A percentile compares a stretch with the other conserved stretches of the same genome.
phyloP scores from a whole-genome alignment of 2,329 filamentous ascomycete genomes.

The Waltergamsia citrina region DNA sequence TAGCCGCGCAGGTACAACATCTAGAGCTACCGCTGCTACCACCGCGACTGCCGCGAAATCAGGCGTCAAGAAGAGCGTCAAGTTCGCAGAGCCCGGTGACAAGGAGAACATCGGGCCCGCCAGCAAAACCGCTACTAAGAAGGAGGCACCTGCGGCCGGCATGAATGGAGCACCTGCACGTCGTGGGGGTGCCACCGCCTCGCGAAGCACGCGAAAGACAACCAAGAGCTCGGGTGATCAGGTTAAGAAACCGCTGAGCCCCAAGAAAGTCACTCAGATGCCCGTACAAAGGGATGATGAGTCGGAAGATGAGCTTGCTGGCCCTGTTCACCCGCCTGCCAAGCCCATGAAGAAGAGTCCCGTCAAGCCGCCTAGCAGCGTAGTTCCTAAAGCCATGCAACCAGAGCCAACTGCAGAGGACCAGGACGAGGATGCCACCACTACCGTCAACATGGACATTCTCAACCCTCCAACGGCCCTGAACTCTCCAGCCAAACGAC shows the following conservation, averaged over 20 bases:
- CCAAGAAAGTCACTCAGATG: slow-evolving; percentile 55
- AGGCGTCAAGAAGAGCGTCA: slow-evolving; percentile 49
- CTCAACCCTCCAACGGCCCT: slow-evolving; percentile 27
- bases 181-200: slow-evolving; percentile 17
- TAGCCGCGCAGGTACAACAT: slow-evolving; percentile 13
- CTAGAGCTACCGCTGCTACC: slow-evolving; percentile 20
- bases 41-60: slow-evolving; percentile 27
- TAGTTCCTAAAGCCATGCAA: slow-evolving; percentile 6
- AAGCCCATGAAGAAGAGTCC: slow-evolving; percentile 46
- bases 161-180: slow-evolving; percentile 35
- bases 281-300: slow-evolving; percentile 28
- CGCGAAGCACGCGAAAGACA: slow-evolving; percentile 23
- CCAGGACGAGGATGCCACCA: slow-evolving; percentile 7
- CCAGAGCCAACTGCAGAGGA: slow-evolving; percentile 6
- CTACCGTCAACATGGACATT: slow-evolving; percentile 16
- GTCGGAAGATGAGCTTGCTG: slow-evolving; percentile 52
- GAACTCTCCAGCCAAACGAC: slow-evolving; percentile 46
- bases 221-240: slow-evolving; percentile 17
- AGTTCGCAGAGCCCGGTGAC: slow-evolving; percentile 54
- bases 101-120: slow-evolving; percentile 50
- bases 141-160: slow-evolving; percentile 21
- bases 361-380: slow-evolving; percentile 31
- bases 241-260: slow-evolving; percentile 46
- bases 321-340: slow-evolving; percentile 37
- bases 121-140: slow-evolving; percentile 16